Evolutionary conservation across 305 asterid genomes (phyloP).

Genomic region (Fraxinus dipetala): DNA sequence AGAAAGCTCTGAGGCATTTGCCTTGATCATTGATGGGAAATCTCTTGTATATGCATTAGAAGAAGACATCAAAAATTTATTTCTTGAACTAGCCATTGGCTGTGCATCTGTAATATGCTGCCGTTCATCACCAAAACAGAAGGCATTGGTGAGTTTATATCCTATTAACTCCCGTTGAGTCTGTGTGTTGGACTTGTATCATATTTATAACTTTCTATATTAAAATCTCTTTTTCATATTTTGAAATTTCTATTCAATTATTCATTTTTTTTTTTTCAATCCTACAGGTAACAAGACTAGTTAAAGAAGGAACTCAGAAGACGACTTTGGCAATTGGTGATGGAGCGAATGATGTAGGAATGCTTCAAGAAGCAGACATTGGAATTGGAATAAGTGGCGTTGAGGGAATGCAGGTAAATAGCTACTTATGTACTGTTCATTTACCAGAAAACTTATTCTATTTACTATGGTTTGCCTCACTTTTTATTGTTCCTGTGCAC

Average conservation of each 20-base stretch:
- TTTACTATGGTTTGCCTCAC: not conserved
- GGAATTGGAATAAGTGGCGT: not conserved
- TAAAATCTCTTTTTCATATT: not conserved
- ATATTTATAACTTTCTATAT: not conserved
- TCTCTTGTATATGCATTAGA: constrained; percentile 84
- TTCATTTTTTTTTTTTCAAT: constrained; percentile 10
- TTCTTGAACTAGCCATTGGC: constrained; percentile 72
- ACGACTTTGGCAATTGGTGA: not conserved
- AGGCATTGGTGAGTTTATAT: constrained; percentile 70
- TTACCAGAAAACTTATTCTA: not conserved
- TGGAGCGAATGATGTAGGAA: not conserved
- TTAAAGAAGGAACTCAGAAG: constrained; percentile 62
- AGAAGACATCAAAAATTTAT: constrained; percentile 50
- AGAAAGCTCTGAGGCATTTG: constrained; percentile 62
- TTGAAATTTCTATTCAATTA: constrained; percentile 5
- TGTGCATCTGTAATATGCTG: constrained; percentile 99
- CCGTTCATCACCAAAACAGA: constrained; percentile 96
- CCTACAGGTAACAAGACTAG: constrained; percentile 88
- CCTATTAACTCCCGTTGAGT: not conserved
- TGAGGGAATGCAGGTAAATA: not conserved
- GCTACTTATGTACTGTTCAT: not conserved
- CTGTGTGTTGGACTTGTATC: not conserved
- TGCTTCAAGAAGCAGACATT: not conserved
- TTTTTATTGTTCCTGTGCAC: not conserved
- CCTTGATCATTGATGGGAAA: constrained; percentile 93